These are phyloP conservation scores for Pichia sp. DNA, from an alignment of 1,139 yeast species.

Conservation along the genomic window DNA sequence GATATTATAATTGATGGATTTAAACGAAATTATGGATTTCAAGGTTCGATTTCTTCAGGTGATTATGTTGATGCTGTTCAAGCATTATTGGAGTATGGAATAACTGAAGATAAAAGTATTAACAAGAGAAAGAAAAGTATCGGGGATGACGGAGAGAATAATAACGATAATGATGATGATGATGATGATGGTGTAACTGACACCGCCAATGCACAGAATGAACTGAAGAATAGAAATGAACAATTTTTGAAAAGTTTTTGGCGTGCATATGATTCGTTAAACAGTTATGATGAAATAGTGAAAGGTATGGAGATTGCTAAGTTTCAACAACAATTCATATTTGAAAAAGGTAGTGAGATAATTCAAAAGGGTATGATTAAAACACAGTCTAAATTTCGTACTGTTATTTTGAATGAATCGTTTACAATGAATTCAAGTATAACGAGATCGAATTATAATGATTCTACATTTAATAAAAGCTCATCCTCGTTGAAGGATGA, in stretches of 20 bases:
- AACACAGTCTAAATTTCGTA: conserved; percentile 70
- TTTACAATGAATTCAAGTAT: conserved; percentile 23
- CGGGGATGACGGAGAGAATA: neutral
- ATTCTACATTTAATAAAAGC: conserved; percentile 13
- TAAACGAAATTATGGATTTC: conserved; percentile 75
- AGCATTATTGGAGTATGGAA: conserved; percentile 71
- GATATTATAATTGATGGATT: conserved; percentile 84
- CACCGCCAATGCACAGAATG: too few species aligned
- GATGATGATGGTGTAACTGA: too few species aligned
- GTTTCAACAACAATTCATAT: conserved; percentile 73
- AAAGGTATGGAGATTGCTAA: conserved; percentile 80
- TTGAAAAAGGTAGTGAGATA: conserved; percentile 81
- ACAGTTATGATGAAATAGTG: conserved; percentile 51
- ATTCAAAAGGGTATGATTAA: conserved; percentile 77
- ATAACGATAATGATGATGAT: neutral
- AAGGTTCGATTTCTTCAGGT: conserved; percentile 84
- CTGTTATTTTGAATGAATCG: conserved; percentile 82
- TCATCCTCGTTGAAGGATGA: conserved; percentile 18
- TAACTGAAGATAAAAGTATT: conserved; percentile 1
- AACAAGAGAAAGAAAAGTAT: neutral
- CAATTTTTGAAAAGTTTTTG: conserved; percentile 88
- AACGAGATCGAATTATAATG: conserved; percentile 12
- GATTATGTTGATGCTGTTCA: conserved; percentile 87
- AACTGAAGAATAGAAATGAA: conserved; percentile 38
- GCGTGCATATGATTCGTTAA: conserved; percentile 90